These are phyloP conservation scores for Fusarium sp. DNA, from an alignment of 2,329 filamentous ascomycete species.

Conservation along the genomic window DNA sequence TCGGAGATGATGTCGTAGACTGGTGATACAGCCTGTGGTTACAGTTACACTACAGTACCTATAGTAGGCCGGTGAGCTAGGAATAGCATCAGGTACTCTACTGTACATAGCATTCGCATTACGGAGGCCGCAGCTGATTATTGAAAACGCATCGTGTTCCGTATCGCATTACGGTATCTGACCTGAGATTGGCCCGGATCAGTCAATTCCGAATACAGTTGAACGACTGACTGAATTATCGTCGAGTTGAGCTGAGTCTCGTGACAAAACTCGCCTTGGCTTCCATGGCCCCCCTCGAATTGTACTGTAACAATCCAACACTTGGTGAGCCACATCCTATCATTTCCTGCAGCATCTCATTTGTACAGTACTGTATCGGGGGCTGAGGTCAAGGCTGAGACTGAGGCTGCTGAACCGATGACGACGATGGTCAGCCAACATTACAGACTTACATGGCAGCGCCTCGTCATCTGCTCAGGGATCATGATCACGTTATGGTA, in stretches of 20 bases:
- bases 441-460: neutral
- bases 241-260: slow-evolving; percentile 8
- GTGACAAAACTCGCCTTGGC: slow-evolving; percentile 20
- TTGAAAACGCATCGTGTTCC: slow-evolving; percentile 13
- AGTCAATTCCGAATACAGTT: slow-evolving; percentile 13
- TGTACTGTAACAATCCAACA: slow-evolving; percentile 21
- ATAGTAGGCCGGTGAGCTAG: slow-evolving; percentile 1
- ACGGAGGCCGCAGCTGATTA: slow-evolving; percentile 19
- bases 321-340: neutral
- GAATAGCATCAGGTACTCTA: slow-evolving; percentile 31
- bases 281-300: neutral
- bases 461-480: slow-evolving; percentile 32
- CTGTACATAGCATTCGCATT: slow-evolving; percentile 9
- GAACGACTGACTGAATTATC: neutral
- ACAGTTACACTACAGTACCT: neutral
- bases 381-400: slow-evolving; percentile 15
- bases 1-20: slow-evolving; percentile 15
- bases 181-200: slow-evolving; percentile 31
- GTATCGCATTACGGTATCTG: slow-evolving; percentile 8
- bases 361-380: slow-evolving; percentile 7
- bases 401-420: slow-evolving; percentile 5
- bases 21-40: neutral
- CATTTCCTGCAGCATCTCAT: neutral
- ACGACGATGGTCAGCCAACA: slow-evolving; percentile 28
- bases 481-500: slow-evolving; percentile 17